Evolutionary conservation across 2,329 filamentous ascomycete genomes (phyloP), one percentile per base, ranked within the genome.

Genomic region (Trichoderma harzianum): DNA sequence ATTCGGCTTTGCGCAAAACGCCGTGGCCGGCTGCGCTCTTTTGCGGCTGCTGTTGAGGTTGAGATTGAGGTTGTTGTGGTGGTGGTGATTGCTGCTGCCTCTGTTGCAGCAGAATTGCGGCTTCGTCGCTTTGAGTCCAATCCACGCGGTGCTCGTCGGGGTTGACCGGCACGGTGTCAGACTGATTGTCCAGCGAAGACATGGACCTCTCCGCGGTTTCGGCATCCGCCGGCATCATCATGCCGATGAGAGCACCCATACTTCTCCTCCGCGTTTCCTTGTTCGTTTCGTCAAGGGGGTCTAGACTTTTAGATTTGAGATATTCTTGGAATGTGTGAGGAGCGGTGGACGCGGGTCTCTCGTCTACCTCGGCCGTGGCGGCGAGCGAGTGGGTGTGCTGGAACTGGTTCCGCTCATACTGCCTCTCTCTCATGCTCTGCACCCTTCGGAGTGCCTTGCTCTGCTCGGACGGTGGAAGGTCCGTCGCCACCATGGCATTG

Each of bases 51-150:
- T 24, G 57, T 21, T 60, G 39, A 18, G 36, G 55, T 18, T 18
- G 18, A 18, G 26, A 39, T 18, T 30, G 11, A n/a, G 51, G 43
- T 12, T 66, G 47, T 18, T 14, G 18, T 16, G 51, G 28, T 5
- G 47, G 24, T 12, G 26, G 66, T 28, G 62, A 28, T 14, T 69
- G 39, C 28, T 69, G 66, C 18, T 67, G 47, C 16, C 60, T 36
- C 32, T 70, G 61, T 57, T 74, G 73, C 43, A 73, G 69, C 67
- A 57, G 39, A 28, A 47, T 55, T 8, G 61, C 74, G 74, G 75
- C 64, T 78, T 89, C 86, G 73, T 89, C 88, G 75, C 83, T 86
- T 77, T 90, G 88, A 34, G 86, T 86, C 88, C 88, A 90, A 77
- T 90, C 87, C 70, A 86, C 84, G 36, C 84, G 81, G 74, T 83